Conservation (phyloP, 331 rosid genomes). For the Pyracantha coccinea region DNA sequence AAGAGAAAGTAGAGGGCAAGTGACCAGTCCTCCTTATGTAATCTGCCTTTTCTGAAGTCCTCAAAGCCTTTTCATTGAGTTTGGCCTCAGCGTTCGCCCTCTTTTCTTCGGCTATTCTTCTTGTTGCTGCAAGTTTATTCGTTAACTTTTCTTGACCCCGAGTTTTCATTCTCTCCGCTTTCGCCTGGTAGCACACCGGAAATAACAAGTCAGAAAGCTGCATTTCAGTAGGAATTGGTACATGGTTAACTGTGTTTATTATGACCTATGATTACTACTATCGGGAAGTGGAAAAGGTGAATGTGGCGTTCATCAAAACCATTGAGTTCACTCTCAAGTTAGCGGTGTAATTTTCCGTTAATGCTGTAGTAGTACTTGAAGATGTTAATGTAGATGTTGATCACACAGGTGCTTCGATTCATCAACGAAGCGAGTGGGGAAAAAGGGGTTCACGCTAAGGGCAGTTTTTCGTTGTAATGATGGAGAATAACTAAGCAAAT, state of each 20-base stretch:
- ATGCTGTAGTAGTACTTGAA: neutral
- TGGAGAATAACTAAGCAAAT: neutral
- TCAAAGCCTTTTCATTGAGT: constrained; percentile 69
- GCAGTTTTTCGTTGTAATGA: neutral
- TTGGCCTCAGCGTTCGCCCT: constrained; percentile 69
- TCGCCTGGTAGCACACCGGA: constrained; percentile 33
- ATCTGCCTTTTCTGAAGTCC: constrained; percentile 69
- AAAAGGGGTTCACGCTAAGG: neutral
- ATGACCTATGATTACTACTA: neutral
- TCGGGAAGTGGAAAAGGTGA: neutral
- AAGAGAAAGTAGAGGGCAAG: constrained; percentile 71
- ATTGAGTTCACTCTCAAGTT: neutral
- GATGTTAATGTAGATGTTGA: neutral
- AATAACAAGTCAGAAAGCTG: neutral
- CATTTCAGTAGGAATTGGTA: neutral
- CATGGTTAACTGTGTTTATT: neutral
- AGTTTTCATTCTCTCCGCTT: constrained; percentile 83
- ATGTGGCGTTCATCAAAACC: neutral
- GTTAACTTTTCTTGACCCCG: constrained; percentile 63
- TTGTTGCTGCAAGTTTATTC: constrained; percentile 58
- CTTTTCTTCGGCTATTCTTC: constrained; percentile 80
- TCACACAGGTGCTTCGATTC: neutral
- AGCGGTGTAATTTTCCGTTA: neutral
- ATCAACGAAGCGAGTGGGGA: neutral
- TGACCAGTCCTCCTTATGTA: constrained; percentile 83